Percentiles rank a stretch among this genome's conserved stretches.
Conservation (phyloP, 1,284 basidiomycete genomes). For the Pholiota adiposa region DNA sequence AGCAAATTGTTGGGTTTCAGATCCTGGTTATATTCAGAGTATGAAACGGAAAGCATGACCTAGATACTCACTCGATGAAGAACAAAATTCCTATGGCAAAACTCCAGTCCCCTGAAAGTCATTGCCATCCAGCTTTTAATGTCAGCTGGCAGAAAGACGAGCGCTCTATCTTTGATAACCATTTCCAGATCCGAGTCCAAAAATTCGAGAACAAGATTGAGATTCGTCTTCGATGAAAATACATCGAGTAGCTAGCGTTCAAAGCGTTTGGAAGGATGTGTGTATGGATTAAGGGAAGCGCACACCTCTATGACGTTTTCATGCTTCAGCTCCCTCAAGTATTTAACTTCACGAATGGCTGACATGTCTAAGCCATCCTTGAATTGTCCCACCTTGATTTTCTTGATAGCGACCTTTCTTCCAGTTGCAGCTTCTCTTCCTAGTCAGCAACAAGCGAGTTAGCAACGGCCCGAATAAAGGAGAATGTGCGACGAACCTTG, state of each 20-base stretch:
- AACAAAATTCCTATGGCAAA: slow-evolving; percentile 94
- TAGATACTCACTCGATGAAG: slow-evolving; percentile 80
- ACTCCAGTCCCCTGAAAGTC: slow-evolving; percentile 95
- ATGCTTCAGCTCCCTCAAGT: slow-evolving; percentile 91
- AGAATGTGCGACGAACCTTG: slow-evolving; percentile 60
- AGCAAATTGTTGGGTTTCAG: slow-evolving; percentile 99
- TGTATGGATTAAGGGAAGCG: neutral
- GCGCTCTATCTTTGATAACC: slow-evolving; percentile 91
- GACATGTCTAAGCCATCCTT: slow-evolving; percentile 99
- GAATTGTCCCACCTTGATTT: slow-evolving; percentile 96
- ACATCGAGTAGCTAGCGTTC: slow-evolving; percentile 87
- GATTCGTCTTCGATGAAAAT: slow-evolving; percentile 94
- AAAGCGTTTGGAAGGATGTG: neutral
- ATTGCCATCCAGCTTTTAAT: slow-evolving; percentile 99
- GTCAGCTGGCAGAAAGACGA: slow-evolving; percentile 93
- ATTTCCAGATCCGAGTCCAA: slow-evolving; percentile 97
- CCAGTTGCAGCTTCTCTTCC: slow-evolving; percentile 25
- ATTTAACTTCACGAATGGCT: slow-evolving; percentile 98
- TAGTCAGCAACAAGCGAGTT: neutral
- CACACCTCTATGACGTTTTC: slow-evolving; percentile 92
- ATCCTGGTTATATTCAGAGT: slow-evolving; percentile 61
- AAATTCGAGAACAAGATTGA: slow-evolving; percentile 98
- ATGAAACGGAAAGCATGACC: neutral
- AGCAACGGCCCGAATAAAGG: neutral
- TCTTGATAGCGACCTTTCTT: slow-evolving; percentile 93